Evolutionary conservation across 805 yeast species (phyloP), one percentile per base, ranked within the genome.

Genomic region (Barnettozyma botsteinii): DNA sequence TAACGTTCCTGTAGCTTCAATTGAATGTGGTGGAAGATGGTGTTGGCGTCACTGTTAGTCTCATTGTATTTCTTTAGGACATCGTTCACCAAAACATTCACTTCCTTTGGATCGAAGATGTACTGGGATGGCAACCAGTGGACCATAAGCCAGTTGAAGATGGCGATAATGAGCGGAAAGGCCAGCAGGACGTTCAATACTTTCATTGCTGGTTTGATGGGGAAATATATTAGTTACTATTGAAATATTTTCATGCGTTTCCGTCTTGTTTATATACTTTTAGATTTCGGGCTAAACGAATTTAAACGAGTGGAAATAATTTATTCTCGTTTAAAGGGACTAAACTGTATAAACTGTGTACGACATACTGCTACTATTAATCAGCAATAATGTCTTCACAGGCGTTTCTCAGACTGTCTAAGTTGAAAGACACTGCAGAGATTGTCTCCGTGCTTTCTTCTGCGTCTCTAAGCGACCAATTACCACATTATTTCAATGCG

Each of bases 51-150:
- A 1, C 70, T 72, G 27, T 37, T 37, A 30, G 25, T 76, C 77
- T 33, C 79, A 72, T 47, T 82, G 69, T 33, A 62, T 4, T 30
- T 65, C 10, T 64, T 61, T 35, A 85, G 58, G 5, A 76, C 79
- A 22, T 69, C 73, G 49, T 73, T 66, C 38, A 79, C 77, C 37
- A 91, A 59, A 38, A 59, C 56, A 55, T 79, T 82, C 45, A 91
- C 62, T 6, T 69, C 73, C 6, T 62, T 65, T 33, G 74, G 73
- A 58, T 91, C 93, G 57, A 91, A 91, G 32, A 79, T 69, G 62
- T 74, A 91, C 53, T 72, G 66, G 13, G 55, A 52, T 25, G 95
- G 95, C 40, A 89, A 72, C 84, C 87, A 82, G 18, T 76, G 69
- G 52, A 65, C 57, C 62, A 67, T 77, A 25, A 75, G 54, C 37